phyloP scores from a whole-genome alignment of 768 basidiomycete species.

The Galerina marginata region DNA sequence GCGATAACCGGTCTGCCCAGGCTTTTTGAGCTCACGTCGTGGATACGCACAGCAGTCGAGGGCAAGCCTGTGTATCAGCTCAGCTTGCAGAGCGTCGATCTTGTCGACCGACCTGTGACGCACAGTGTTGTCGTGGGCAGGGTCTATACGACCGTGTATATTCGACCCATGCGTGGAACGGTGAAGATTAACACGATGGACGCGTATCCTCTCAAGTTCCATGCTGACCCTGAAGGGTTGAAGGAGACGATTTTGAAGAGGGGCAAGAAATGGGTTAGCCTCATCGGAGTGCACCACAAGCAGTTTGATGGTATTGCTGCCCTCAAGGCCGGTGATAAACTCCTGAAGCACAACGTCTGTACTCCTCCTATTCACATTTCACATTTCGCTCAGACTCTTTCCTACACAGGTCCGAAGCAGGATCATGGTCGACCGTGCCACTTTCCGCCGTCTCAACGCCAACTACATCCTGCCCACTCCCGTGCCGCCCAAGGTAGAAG shows the following conservation, averaged over 20 bases:
- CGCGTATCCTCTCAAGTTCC: slow-evolving; percentile 59
- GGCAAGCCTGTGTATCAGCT: slow-evolving; percentile 49
- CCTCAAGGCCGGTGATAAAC: slow-evolving; percentile 36
- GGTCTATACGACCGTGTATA: slow-evolving; percentile 44
- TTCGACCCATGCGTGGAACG: slow-evolving; percentile 54
- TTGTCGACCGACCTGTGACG: slow-evolving; percentile 44
- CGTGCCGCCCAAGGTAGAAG: slow-evolving; percentile 32
- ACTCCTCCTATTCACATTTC: background rate
- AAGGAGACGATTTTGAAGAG: slow-evolving; percentile 45
- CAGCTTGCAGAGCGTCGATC: slow-evolving; percentile 55
- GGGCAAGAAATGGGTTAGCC: slow-evolving; percentile 60
- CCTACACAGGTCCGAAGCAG: slow-evolving; percentile 56
- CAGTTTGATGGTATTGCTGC: slow-evolving; percentile 61
- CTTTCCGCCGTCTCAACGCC: slow-evolving; percentile 57
- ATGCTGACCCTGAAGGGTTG: slow-evolving; percentile 48
- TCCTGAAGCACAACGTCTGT: slow-evolving; percentile 57
- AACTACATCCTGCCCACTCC: slow-evolving; percentile 52
- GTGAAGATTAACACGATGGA: slow-evolving; percentile 54
- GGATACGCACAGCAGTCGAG: slow-evolving; percentile 39
- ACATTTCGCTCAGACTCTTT: background rate
- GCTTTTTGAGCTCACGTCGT: slow-evolving; percentile 51
- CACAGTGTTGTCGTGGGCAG: slow-evolving; percentile 45
- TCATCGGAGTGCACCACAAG: slow-evolving; percentile 62
- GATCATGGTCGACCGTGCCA: slow-evolving; percentile 66
- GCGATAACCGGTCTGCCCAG: slow-evolving; percentile 57